A percentile compares a stretch with the other conserved stretches of the same genome.
These are phyloP conservation scores for Wickerhamiella pararugosa DNA, from an alignment of 1,139 yeast genomes.

Conservation along the genomic window DNA sequence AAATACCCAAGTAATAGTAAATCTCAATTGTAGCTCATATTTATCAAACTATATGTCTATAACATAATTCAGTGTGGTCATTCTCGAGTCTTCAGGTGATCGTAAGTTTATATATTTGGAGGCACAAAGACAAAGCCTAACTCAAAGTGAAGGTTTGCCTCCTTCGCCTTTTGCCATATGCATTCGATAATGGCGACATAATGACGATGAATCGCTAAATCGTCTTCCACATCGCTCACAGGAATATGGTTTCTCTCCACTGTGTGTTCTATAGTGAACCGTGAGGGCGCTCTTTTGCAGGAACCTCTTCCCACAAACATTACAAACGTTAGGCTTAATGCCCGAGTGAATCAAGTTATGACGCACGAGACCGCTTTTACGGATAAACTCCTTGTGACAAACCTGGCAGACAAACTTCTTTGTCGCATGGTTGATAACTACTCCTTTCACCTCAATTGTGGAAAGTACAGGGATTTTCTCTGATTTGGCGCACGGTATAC, in stretches of 20 bases:
- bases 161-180: conserved; percentile 20
- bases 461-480: conserved; percentile 8
- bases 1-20: too few species aligned
- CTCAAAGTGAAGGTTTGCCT: neutral
- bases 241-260: conserved; percentile 55
- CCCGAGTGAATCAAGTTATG: conserved; percentile 80
- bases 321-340: conserved; percentile 74
- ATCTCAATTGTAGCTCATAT: too few species aligned
- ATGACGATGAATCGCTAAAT: conserved; percentile 28
- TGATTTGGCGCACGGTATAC: neutral
- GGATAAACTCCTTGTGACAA: conserved; percentile 36
- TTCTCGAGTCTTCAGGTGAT: too few species aligned
- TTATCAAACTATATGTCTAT: too few species aligned
- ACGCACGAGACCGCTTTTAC: conserved; percentile 47
- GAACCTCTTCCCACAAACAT: conserved; percentile 64
- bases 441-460: conserved; percentile 4
- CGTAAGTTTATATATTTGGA: too few species aligned
- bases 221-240: conserved; percentile 26
- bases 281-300: conserved; percentile 40
- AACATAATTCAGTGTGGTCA: too few species aligned
- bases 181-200: conserved; percentile 28
- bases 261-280: conserved; percentile 67
- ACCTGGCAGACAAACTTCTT: conserved; percentile 12
- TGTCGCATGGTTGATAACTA: conserved; percentile 7
- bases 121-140: too few species aligned